Percentiles rank a stretch among this genome's conserved stretches.
These are phyloP conservation scores for Psophocarpus tetragonolobus DNA, from an alignment of 306 rosid genomes.

Conservation along the genomic window DNA sequence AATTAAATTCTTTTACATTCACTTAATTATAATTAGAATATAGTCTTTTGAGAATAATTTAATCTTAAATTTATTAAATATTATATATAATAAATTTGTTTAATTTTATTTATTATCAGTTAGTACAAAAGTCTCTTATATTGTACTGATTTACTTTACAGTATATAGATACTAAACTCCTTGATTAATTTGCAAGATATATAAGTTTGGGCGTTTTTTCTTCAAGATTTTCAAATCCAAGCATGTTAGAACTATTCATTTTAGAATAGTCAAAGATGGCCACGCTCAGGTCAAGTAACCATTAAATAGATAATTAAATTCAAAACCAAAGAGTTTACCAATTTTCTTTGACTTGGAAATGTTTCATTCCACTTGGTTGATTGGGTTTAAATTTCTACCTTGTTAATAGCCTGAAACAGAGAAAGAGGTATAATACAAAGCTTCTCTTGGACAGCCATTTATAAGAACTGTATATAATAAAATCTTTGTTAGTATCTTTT, in stretches of 20 bases:
- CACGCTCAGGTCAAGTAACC: conserved; percentile 23
- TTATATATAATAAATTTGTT: too few relatives aligned
- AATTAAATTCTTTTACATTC: neutral
- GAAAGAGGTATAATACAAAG: neutral
- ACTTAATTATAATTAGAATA: too few relatives aligned
- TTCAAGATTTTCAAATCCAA: conserved; percentile 7
- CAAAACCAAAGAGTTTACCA: neutral
- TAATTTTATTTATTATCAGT: too few relatives aligned
- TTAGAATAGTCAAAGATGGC: neutral
- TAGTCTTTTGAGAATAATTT: neutral
- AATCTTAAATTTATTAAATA: too few relatives aligned
- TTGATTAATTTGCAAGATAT: neutral
- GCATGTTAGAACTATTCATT: neutral
- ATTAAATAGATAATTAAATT: neutral
- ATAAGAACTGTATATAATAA: neutral
- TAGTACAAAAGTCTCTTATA: too few relatives aligned
- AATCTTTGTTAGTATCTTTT: neutral
- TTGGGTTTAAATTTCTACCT: neutral
- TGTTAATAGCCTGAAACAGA: conserved; percentile 2
- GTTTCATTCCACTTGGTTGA: neutral
- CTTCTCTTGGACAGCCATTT: neutral
- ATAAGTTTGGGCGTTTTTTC: neutral
- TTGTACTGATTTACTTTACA: too few relatives aligned
- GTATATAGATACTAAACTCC: too few relatives aligned
- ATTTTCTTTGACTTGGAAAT: conserved; percentile 11